Evolutionary conservation across 2,329 filamentous ascomycete species (phyloP).

Genomic region (Teratosphaeria gauchensis): DNA sequence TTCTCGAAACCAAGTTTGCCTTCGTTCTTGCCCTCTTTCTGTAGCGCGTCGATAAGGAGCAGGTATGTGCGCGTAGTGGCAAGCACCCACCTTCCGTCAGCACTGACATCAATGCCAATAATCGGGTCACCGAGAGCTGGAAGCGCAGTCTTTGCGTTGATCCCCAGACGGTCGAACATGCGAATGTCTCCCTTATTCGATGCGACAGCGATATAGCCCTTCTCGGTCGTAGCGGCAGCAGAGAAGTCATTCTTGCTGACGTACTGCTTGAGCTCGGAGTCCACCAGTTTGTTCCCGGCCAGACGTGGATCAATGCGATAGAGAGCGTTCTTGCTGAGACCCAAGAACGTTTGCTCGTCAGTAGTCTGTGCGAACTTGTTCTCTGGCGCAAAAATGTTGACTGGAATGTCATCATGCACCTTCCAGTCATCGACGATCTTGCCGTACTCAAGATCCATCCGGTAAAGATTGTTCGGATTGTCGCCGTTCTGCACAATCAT

Average conservation of each 20-base stretch:
- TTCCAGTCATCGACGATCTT: constrained; percentile 99
- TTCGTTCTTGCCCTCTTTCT: constrained; percentile 89
- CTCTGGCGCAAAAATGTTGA: constrained; percentile 85
- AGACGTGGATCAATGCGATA: constrained; percentile 91
- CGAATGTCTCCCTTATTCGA: constrained; percentile 97
- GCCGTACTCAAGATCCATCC: constrained; percentile 95
- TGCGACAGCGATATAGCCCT: constrained; percentile 92
- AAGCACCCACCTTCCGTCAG: constrained; percentile 90
- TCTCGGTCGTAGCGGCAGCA: constrained; percentile 83
- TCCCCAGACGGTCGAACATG: constrained; percentile 89
- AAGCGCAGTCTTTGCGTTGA: constrained; percentile 95
- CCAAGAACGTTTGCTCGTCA: constrained; percentile 86
- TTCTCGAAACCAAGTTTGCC: constrained; percentile 98
- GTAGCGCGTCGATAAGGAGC: constrained; percentile 80
- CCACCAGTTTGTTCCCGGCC: constrained; percentile 83
- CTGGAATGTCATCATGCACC: constrained; percentile 88
- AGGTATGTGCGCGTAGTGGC: constrained; percentile 92
- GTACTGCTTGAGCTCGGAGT: constrained; percentile 90
- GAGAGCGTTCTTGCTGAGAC: constrained; percentile 83
- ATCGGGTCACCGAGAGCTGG: constrained; percentile 92
- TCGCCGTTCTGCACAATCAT: constrained; percentile 76
- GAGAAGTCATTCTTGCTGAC: constrained; percentile 96
- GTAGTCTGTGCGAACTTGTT: constrained; percentile 98
- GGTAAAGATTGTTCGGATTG: constrained; percentile 84
- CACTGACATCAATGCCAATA: constrained; percentile 87